phyloP scores from a whole-genome alignment of 75 land plant genomes.

The Sequoia sempervirens region DNA sequence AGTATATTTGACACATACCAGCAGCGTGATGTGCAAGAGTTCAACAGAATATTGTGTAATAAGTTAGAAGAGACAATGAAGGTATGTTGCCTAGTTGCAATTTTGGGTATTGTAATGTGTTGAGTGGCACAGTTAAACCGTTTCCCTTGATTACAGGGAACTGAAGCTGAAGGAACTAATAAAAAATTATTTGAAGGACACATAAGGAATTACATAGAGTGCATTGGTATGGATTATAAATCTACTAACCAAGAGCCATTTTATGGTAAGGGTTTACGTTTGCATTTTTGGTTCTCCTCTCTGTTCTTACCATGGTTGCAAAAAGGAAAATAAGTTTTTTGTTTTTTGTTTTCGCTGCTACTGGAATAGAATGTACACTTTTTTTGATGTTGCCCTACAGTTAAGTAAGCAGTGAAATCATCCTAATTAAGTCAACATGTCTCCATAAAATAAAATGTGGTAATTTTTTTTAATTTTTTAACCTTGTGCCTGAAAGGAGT shows the following conservation, averaged over 20 bases:
- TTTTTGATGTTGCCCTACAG: background rate
- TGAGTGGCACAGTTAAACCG: background rate
- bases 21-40: constrained; percentile 55
- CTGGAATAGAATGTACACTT: background rate
- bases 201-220: constrained; percentile 63
- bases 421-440: background rate
- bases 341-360: background rate
- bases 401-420: background rate
- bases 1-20: background rate
- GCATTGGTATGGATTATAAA: constrained; percentile 64
- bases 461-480: too few species aligned
- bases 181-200: constrained; percentile 67
- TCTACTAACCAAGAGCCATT: constrained; percentile 59
- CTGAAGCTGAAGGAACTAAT: constrained; percentile 59
- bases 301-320: background rate
- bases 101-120: background rate
- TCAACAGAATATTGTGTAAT: constrained; percentile 56
- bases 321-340: background rate
- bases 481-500: too few species aligned
- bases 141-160: constrained; percentile 32
- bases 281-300: background rate
- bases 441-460: background rate
- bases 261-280: constrained; percentile 36
- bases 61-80: constrained; percentile 63
- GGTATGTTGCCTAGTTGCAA: constrained; percentile 13